Conservation (phyloP, 208 protist genomes). For the Trypanosomatidae sp. region DNA sequence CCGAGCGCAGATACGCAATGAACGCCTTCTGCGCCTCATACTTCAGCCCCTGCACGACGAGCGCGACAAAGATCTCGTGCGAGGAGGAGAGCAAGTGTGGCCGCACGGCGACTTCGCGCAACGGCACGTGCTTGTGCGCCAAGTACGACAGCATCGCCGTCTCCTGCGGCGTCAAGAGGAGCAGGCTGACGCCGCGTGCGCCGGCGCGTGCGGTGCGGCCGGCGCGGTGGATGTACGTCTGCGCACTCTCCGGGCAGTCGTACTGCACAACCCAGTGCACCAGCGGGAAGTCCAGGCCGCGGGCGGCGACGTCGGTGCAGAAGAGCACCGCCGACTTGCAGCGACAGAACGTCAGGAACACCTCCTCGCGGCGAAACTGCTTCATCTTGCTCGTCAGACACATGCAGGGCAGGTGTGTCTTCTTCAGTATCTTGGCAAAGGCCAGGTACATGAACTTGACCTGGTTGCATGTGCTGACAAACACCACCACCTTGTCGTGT, state of each 20-base stretch:
- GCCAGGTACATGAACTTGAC: slow-evolving; percentile 91
- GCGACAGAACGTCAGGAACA: slow-evolving; percentile 83
- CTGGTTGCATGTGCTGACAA: slow-evolving; percentile 97
- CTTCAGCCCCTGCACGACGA: slow-evolving; percentile 93
- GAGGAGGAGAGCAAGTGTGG: slow-evolving; percentile 51
- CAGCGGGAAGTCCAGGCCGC: slow-evolving; percentile 95
- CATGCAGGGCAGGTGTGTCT: slow-evolving; percentile 87
- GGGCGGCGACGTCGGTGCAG: slow-evolving; percentile 98
- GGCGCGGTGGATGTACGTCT: slow-evolving; percentile 98
- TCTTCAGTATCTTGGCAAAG: slow-evolving; percentile 83
- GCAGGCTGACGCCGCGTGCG: slow-evolving; percentile 88
- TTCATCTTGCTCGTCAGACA: slow-evolving; percentile 91
- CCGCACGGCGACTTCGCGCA: slow-evolving; percentile 80
- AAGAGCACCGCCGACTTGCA: slow-evolving; percentile 91
- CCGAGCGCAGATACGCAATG: slow-evolving; percentile 93
- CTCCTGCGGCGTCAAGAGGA: slow-evolving; percentile 97
- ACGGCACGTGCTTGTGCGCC: slow-evolving; percentile 62
- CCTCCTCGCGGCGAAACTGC: slow-evolving; percentile 85
- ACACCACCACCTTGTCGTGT: slow-evolving; percentile 95
- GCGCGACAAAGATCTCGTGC: slow-evolving; percentile 80
- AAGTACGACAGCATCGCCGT: slow-evolving; percentile 87
- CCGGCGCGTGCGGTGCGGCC: slow-evolving; percentile 93
- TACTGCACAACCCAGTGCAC: slow-evolving; percentile 99
- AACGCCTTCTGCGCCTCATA: slow-evolving; percentile 97
- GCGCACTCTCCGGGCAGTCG: slow-evolving; percentile 96